Percentiles rank a stretch among this genome's conserved stretches.
Evolutionary conservation across 495 filamentous ascomycete genomes (phyloP).

Genomic region (Penicillium subrubescens): DNA sequence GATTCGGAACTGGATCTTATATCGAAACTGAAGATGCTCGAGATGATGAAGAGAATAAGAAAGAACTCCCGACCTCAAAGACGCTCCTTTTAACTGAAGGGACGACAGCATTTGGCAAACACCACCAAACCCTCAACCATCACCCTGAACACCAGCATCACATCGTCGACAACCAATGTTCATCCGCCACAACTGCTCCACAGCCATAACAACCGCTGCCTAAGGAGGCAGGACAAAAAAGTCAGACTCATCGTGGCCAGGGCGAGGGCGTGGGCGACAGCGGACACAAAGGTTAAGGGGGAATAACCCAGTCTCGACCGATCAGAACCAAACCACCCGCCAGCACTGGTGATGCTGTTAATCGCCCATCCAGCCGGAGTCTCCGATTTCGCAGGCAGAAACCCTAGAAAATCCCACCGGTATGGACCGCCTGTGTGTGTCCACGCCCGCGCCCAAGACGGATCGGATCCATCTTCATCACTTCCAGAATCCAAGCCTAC

Average conservation of each 20-base stretch:
- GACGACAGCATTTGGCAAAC: background rate
- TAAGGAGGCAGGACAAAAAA: background rate
- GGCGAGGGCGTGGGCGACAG: background rate
- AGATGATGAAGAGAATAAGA: background rate
- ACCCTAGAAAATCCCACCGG: background rate
- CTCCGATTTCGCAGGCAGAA: background rate
- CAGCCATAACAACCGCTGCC: background rate
- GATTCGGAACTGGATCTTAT: background rate
- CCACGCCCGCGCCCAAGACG: background rate
- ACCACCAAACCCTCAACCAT: background rate
- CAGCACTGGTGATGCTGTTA: slow-evolving; percentile 3
- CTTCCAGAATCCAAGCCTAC: background rate
- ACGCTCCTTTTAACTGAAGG: background rate
- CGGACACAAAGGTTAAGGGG: background rate
- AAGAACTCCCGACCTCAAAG: background rate
- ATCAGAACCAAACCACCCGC: background rate
- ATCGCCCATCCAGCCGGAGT: slow-evolving; percentile 8
- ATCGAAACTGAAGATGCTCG: background rate
- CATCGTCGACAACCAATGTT: background rate
- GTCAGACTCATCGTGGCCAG: background rate
- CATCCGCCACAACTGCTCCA: background rate
- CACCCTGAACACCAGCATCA: background rate
- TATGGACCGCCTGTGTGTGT: background rate
- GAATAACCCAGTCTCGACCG: background rate
- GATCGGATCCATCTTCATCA: background rate